Base-by-base conservation (phyloP, 2,329 filamentous ascomycete genomes). In the Colletotrichum sp. region DNA sequence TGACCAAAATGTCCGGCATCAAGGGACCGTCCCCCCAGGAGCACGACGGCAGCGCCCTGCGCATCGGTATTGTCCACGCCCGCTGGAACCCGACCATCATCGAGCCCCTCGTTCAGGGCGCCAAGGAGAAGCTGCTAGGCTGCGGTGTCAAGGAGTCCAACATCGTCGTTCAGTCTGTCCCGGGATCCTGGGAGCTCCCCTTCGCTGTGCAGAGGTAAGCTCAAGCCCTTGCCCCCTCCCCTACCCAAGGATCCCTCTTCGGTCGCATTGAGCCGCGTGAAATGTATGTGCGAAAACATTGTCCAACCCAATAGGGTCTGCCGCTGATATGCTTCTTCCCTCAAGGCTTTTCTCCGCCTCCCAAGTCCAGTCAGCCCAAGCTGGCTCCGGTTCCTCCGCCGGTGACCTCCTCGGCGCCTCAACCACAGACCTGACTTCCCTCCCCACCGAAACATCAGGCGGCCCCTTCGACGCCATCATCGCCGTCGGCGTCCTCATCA, bases 21-120 rank as follows among this genome's bases (percentile, higher is more conserved):
- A 92, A 92, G 81, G 90, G 89, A 74, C 90, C 90, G n/a, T 86
- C 87, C 78, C 86, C 87, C 70, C 86, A 92, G 83, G 87, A 89
- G 80, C 89, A 92, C 84, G 89, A 93, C 83, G 94, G 94, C 84
- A 92, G 92, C 81, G 89, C 88, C 81, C 91, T 99, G 78, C 95
- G 97, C 83, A 93, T 99, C 83, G 96, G 94, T 83, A 98, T 99
- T 83, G 91, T 99, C 75, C 97, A 98, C 87, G 96, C 96, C 75
- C 93, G 97, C 81, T 99, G 97, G 97, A 99, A 99, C 88, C 90
- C 90, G 78, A 91, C 90, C 79, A 95, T 99, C 83, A 98, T 98
- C 85, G 93, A 94, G 75, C 93, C 95, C 69, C 92, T 99, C 73
- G 90, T 99, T 76, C 88, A 91, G 68, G 97, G 97, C 78, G 92